Base-by-base conservation (phyloP, 768 basidiomycete genomes). In the Crepidotus variabilis region DNA sequence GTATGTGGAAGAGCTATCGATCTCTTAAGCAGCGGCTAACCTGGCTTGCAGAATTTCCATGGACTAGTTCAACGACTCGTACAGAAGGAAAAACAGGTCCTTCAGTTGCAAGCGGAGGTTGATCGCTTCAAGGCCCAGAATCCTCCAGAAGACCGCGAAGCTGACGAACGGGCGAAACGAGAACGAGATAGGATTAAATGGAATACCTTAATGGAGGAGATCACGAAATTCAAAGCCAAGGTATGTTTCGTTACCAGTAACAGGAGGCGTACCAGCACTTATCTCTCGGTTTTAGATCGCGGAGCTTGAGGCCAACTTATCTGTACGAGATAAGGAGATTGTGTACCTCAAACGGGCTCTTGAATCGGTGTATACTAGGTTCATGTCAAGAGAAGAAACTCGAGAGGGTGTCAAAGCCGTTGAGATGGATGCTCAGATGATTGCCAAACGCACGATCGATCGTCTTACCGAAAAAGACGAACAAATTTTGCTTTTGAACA, bases 351-450 rank as follows among this genome's bases (percentile, higher is more conserved):
- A 92, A 65, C 86, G 88, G 13, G 89, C 92, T n/a, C 75, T 97
- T 35, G 91, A 94, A 68, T 88, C 90, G 6, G 88, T 95, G 4
- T 92, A 92, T 69, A 86, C 86, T 10, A 80, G 89, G n/a, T 88
- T 94, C 67, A 76, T 80, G 5, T 75, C 81, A 5, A 71, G 81
- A 46, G 81, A 83, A 63, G 83, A 86, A 62, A 65, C 65, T 22
- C 72, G 78, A 47, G 78, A 81, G 50, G 76, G 76, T 22, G 66
- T 62, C 21, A 77, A 75, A 46, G 76, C 69, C 49, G 70, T 76
- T 0, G 83, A 84, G 50, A 66, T 87, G 49, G 88, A 92, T 61
- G 80, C 88, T 2, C 82, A 87, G 54, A 63, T 76, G 11, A 87
- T 95, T 60, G 90, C 86, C 0, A 78, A 76, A n/a, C 81, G 81